Conservation (phyloP, 2,329 filamentous ascomycete species). For the Pezicula rhizophila region DNA sequence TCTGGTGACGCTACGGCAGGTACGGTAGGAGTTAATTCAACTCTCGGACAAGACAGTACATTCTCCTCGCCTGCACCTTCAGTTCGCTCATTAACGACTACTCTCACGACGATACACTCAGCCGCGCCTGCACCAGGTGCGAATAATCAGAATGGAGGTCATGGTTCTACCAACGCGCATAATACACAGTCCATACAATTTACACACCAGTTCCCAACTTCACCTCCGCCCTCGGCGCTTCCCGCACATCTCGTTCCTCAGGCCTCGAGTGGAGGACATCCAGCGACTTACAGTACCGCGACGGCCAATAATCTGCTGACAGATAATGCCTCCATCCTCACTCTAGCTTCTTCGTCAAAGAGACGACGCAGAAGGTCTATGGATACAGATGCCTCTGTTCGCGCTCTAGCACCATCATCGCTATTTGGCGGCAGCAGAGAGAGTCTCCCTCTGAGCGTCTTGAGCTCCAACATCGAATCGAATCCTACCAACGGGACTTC, state of each 20-base stretch:
- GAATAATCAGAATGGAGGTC: conserved; percentile 36
- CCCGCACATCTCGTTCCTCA: conserved; percentile 60
- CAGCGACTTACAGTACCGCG: conserved; percentile 68
- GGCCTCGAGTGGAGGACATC: conserved; percentile 39
- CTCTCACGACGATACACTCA: conserved; percentile 80
- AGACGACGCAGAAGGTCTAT: conserved; percentile 70
- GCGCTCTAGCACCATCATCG: conserved; percentile 75
- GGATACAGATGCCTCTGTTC: conserved; percentile 80
- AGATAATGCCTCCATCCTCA: conserved; percentile 81
- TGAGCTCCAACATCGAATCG: conserved; percentile 64
- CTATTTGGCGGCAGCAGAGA: conserved; percentile 78
- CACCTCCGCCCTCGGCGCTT: conserved; percentile 64
- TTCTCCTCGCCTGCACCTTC: conserved; percentile 81
- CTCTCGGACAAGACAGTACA: conserved; percentile 67
- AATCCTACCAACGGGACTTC: conserved; percentile 41
- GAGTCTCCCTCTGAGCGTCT: conserved; percentile 69
- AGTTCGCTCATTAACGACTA: conserved; percentile 74
- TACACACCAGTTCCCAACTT: conserved; percentile 58
- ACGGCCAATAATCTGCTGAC: conserved; percentile 78
- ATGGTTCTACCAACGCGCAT: conserved; percentile 27
- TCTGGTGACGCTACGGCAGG: conserved; percentile 68
- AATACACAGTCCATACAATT: conserved; percentile 45
- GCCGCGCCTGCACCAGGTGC: conserved; percentile 43
- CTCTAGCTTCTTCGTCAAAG: conserved; percentile 77
- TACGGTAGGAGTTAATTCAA: conserved; percentile 58